Conservation (phyloP, 805 yeast species). For the Ogataea paraovalis region DNA sequence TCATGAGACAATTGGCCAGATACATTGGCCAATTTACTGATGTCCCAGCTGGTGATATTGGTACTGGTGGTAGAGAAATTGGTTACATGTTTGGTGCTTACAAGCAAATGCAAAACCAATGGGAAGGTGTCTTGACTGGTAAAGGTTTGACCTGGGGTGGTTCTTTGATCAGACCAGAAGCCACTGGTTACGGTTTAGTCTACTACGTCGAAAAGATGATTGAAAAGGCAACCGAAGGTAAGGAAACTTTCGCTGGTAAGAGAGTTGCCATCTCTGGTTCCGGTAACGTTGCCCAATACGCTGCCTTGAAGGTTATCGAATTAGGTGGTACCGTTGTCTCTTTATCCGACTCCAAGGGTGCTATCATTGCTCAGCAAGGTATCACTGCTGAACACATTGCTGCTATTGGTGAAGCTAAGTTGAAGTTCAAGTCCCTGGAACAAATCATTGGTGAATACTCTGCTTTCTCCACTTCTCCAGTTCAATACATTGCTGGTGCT, state of each 20-base stretch:
- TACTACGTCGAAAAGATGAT: constrained; percentile 98
- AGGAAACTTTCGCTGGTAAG: constrained; percentile 88
- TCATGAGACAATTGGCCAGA: constrained; percentile 93
- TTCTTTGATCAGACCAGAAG: constrained; percentile 97
- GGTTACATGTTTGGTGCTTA: constrained; percentile 97
- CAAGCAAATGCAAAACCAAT: constrained; percentile 84
- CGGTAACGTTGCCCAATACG: constrained; percentile 99
- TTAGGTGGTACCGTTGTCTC: constrained; percentile 95
- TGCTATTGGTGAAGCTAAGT: constrained; percentile 72
- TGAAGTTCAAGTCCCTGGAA: constrained; percentile 72
- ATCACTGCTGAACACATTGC: constrained; percentile 78
- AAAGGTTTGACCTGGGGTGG: constrained; percentile 99
- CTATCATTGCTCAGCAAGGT: constrained; percentile 74
- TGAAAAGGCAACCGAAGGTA: constrained; percentile 84
- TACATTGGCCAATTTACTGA: constrained; percentile 97
- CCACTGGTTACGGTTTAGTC: constrained; percentile 96
- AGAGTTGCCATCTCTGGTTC: constrained; percentile 96
- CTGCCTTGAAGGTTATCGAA: constrained; percentile 95
- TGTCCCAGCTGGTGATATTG: constrained; percentile 99
- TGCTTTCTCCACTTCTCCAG: constrained; percentile 52
- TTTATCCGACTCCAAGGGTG: constrained; percentile 91
- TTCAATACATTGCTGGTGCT: constrained; percentile 85
- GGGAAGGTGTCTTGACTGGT: constrained; percentile 98
- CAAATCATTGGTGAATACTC: constrained; percentile 56
- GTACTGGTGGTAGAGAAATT: constrained; percentile 95